A percentile compares a stretch with the other conserved stretches of the same genome.
phyloP scores from a whole-genome alignment of 2,329 filamentous ascomycete species.

The Penicillium oxalicum region DNA sequence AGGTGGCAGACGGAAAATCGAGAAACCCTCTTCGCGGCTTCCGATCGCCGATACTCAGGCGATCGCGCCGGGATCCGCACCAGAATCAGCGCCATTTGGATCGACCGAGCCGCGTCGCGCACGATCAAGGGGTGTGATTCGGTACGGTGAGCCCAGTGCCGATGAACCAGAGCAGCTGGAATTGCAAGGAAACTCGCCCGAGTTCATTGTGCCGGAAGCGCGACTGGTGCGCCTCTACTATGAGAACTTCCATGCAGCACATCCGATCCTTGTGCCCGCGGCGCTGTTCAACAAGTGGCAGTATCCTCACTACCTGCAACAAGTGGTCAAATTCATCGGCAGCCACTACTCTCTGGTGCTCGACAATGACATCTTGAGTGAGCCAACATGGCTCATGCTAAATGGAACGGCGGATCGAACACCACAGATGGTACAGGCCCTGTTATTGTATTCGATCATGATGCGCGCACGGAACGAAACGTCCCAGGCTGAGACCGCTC shows the following conservation, averaged over 20 bases:
- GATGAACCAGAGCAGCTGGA: neutral
- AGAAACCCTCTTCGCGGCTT: neutral
- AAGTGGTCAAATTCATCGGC: conserved; percentile 41
- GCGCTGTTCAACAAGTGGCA: conserved; percentile 28
- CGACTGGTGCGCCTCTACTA: conserved; percentile 44
- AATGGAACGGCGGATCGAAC: conserved; percentile 13
- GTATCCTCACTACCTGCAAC: conserved; percentile 41
- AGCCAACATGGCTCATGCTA: conserved; percentile 23
- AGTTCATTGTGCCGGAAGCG: conserved; percentile 13
- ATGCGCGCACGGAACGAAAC: conserved; percentile 24
- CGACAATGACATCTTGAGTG: conserved; percentile 44
- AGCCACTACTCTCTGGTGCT: conserved; percentile 4
- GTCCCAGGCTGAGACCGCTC: conserved; percentile 24
- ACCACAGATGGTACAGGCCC: conserved; percentile 28
- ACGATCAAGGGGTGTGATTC: neutral
- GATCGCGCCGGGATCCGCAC: neutral
- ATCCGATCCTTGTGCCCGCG: conserved; percentile 49
- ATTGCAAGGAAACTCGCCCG: neutral
- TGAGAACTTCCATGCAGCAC: conserved; percentile 45
- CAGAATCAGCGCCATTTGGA: neutral
- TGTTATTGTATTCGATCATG: conserved; percentile 27
- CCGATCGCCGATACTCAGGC: neutral
- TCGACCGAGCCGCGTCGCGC: neutral
- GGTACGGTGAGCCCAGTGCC: neutral
- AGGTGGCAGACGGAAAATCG: neutral